Evolutionary conservation across 768 basidiomycete genomes (phyloP).

Genomic region (Tulasnella sp.): DNA sequence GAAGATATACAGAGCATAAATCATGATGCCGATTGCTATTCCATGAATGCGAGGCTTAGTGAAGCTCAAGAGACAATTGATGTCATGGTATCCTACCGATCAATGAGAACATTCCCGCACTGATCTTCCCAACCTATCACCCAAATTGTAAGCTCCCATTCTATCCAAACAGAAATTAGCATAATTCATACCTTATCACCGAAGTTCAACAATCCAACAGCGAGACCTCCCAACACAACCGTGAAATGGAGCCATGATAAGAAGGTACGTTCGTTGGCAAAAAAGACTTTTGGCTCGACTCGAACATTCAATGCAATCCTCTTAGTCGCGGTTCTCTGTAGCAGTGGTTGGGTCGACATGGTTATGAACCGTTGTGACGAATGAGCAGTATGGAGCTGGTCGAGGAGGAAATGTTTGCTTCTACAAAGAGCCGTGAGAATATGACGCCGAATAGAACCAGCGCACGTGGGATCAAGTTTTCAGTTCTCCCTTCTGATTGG

Average conservation of each 20-base stretch:
- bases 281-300: constrained; percentile 89
- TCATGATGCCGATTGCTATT: constrained; percentile 90
- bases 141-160: too few species aligned
- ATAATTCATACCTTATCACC: constrained; percentile 68
- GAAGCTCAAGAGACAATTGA: too few species aligned
- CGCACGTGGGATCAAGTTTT: too few species aligned
- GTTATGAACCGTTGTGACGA: too few species aligned
- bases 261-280: constrained; percentile 86
- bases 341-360: constrained; percentile 97
- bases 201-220: constrained; percentile 93
- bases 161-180: not conserved
- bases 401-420: too few species aligned
- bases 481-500: too few species aligned
- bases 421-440: too few species aligned
- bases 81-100: constrained; percentile 48
- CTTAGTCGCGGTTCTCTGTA: constrained; percentile 87
- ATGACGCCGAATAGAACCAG: too few species aligned
- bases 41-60: not conserved
- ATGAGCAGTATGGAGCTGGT: too few species aligned
- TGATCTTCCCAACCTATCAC: constrained; percentile 77
- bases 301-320: constrained; percentile 94
- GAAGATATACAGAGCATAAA: constrained; percentile 88
- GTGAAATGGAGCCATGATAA: constrained; percentile 98
- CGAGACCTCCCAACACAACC: constrained; percentile 90
- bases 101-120: constrained; percentile 89